These are phyloP conservation scores for Chenopodium suecicum DNA, from an alignment of 148 eudicot genomes.

Conservation along the genomic window DNA sequence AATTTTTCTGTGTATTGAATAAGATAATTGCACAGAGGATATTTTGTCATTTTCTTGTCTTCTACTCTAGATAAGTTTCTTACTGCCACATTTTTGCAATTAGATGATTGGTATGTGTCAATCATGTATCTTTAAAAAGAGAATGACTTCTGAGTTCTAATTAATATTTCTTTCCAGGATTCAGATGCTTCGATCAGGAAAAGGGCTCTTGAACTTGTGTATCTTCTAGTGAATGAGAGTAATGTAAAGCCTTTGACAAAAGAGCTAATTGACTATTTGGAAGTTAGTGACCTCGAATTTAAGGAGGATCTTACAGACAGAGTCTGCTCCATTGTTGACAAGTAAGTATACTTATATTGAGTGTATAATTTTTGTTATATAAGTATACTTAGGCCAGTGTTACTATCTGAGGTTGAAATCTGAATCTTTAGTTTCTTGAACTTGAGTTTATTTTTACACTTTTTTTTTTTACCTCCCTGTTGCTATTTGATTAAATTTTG, in stretches of 20 bases:
- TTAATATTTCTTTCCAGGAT: conserved; percentile 57
- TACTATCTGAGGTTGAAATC: too few relatives aligned
- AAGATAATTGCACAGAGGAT: not conserved
- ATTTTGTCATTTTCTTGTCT: not conserved
- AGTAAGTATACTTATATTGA: conserved; percentile 52
- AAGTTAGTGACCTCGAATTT: conserved; percentile 82
- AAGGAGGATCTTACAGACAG: conserved; percentile 90
- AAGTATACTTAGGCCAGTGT: too few relatives aligned
- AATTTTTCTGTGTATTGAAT: not conserved
- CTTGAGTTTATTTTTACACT: too few relatives aligned
- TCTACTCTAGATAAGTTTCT: not conserved
- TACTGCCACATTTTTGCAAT: not conserved
- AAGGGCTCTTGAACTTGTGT: conserved; percentile 95
- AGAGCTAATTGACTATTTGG: conserved; percentile 87
- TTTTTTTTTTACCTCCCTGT: too few relatives aligned
- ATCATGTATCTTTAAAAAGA: not conserved
- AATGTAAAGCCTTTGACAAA: conserved; percentile 85
- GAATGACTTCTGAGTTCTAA: not conserved
- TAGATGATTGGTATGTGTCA: not conserved
- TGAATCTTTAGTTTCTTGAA: too few relatives aligned
- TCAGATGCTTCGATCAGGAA: conserved; percentile 96
- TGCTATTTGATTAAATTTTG: too few relatives aligned
- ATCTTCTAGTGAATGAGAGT: conserved; percentile 88
- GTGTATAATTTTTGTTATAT: not conserved
- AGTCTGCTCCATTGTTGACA: conserved; percentile 96